phyloP scores from a whole-genome alignment of 352 stramenopile species.

The Globisporangium parvum region DNA sequence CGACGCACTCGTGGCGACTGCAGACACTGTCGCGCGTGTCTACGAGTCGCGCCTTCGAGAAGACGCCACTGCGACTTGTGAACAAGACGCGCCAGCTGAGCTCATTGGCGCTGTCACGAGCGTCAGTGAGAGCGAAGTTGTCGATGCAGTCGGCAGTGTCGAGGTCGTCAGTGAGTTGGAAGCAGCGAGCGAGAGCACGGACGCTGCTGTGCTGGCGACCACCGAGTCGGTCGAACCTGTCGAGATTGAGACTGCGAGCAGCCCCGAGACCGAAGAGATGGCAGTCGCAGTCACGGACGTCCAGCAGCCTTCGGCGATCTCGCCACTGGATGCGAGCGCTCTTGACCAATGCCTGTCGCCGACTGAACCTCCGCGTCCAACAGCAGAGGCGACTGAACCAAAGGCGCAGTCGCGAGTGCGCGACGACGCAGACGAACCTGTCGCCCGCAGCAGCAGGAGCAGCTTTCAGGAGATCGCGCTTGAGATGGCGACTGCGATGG shows the following conservation, averaged over 20 bases:
- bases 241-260: neutral
- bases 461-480: slow-evolving; percentile 1
- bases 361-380: neutral
- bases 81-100: neutral
- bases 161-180: neutral
- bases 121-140: no score
- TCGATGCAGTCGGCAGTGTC: neutral
- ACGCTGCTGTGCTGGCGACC: no score
- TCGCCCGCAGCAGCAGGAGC: neutral
- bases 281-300: neutral
- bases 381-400: no score
- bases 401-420: neutral
- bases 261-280: neutral
- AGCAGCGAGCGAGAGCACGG: neutral
- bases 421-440: neutral
- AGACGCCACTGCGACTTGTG: neutral
- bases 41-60: neutral
- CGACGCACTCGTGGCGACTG: no score
- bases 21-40: neutral
- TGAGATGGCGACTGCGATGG: slow-evolving; percentile 4
- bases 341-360: neutral
- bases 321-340: neutral
- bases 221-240: neutral
- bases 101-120: neutral
- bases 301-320: neutral